Evolutionary conservation across 2,329 filamentous ascomycete species (phyloP), one percentile per base, ranked within the genome.

Genomic region (Elsinoe batatas): DNA sequence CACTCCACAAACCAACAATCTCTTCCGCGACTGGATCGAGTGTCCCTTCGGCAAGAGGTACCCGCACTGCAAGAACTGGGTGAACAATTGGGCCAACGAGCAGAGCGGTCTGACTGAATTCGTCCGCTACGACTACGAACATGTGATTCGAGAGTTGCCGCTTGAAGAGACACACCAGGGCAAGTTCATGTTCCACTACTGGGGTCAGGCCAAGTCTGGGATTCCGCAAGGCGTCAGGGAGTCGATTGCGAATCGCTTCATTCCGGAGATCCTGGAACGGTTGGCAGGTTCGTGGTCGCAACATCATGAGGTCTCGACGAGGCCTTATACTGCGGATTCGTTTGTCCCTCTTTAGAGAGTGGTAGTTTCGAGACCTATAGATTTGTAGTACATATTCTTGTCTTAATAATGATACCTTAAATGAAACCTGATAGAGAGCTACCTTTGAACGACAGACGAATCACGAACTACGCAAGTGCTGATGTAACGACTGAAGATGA

Each of bases 91-190:
- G 64, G 62, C 61, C 26, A 63, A 65, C 35, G 67, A 69, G 47
- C 67, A 69, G 51, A 60, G 65, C 18, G 67, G 65, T 0, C 68
- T 69, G 44, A 61, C 58, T 3, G 66, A 69, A 49, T 67, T 64
- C 56, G 61, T 69, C 12, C 61, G 67, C 2, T 67, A 68, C 57
- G 65, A 67, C 38, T 68, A 64, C 56, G 40, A 22, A 18, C 3
- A 44, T n/a, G 15, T 18, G 40, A 22, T 44, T 12, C n/a, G 40
- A 13, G 18, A 17, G 10, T 22, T 44, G 40, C 15, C 40, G 20
- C n/a, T 44, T 8, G 15, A 18, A 8, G 40, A 44, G 15, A 18
- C 18, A 13, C 40, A 44, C 40, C 15, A n/a, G 18, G 40, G 40
- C 15, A 44, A 44, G 11, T 44, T 44, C 20, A n/a, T 44, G 11